These are phyloP conservation scores for Penicillium sp. DNA, from an alignment of 2,329 filamentous ascomycete genomes.

Conservation along the genomic window DNA sequence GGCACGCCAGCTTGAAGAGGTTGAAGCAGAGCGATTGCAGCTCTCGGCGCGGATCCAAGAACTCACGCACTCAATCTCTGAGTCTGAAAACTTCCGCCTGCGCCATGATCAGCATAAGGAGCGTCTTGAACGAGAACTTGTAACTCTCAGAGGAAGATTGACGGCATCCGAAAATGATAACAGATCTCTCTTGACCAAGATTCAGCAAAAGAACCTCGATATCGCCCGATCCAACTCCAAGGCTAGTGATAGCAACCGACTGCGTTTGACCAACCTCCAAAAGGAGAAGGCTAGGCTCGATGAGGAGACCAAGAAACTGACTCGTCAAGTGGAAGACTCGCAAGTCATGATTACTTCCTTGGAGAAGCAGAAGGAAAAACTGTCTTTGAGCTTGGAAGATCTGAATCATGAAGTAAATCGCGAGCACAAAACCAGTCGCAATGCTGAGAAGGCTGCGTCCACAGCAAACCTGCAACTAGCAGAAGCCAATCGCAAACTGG, in stretches of 20 bases:
- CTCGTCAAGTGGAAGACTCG: constrained; percentile 80
- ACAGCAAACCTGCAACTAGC: constrained; percentile 78
- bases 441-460: constrained; percentile 84
- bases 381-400: constrained; percentile 84
- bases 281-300: constrained; percentile 80
- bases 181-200: constrained; percentile 87
- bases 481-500: constrained; percentile 83
- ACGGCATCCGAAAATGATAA: constrained; percentile 96
- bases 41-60: constrained; percentile 79
- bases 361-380: constrained; percentile 92
- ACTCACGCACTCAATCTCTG: constrained; percentile 80
- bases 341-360: constrained; percentile 79
- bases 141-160: constrained; percentile 84
- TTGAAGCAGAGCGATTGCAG: constrained; percentile 74
- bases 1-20: constrained; percentile 70
- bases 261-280: constrained; percentile 72
- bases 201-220: constrained; percentile 95
- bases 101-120: constrained; percentile 94
- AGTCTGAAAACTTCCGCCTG: constrained; percentile 83
- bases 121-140: constrained; percentile 83
- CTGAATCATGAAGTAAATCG: constrained; percentile 86
- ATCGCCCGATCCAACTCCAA: constrained; percentile 87
- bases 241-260: constrained; percentile 77
- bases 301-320: constrained; percentile 75
- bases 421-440: constrained; percentile 84